Conservation (phyloP, 2,329 filamentous ascomycete species). For the Alternaria brassicicola region DNA sequence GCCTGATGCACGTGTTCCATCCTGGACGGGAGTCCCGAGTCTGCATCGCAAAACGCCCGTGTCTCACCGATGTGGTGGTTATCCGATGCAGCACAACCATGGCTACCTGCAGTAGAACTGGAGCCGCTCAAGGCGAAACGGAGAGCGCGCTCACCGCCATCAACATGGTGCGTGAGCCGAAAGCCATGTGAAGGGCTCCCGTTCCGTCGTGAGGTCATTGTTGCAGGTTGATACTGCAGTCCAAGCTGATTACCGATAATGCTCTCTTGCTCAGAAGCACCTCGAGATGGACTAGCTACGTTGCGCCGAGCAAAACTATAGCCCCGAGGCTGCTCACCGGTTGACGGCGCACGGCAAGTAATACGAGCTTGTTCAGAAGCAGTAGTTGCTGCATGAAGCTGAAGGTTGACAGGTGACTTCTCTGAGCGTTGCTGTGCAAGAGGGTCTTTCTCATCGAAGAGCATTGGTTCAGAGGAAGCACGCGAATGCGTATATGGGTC, state of each 20-base stretch:
- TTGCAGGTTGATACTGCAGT: neutral
- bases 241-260: constrained; percentile 3
- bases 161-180: constrained; percentile 24
- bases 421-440: constrained; percentile 11
- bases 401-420: constrained; percentile 7
- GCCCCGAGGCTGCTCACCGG: constrained; percentile 5
- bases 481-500: constrained; percentile 13
- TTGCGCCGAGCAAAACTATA: neutral
- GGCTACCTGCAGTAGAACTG: constrained; percentile 9
- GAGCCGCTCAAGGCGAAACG: constrained; percentile 26
- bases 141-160: constrained; percentile 24
- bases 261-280: constrained; percentile 1
- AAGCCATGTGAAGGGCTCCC: constrained; percentile 12
- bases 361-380: neutral
- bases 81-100: constrained; percentile 7
- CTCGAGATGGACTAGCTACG: neutral
- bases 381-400: constrained; percentile 4
- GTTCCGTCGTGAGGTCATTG: neutral
- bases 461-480: constrained; percentile 44
- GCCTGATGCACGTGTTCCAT: constrained; percentile 12
- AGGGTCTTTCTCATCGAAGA: constrained; percentile 40
- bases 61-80: constrained; percentile 20
- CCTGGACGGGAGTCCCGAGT: constrained; percentile 20
- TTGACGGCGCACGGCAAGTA: neutral
- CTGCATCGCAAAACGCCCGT: constrained; percentile 15